Evolutionary conservation across 345 rosid genomes (phyloP), one percentile per base, ranked within the genome.

Genomic region (Arabidopsis arenosa): DNA sequence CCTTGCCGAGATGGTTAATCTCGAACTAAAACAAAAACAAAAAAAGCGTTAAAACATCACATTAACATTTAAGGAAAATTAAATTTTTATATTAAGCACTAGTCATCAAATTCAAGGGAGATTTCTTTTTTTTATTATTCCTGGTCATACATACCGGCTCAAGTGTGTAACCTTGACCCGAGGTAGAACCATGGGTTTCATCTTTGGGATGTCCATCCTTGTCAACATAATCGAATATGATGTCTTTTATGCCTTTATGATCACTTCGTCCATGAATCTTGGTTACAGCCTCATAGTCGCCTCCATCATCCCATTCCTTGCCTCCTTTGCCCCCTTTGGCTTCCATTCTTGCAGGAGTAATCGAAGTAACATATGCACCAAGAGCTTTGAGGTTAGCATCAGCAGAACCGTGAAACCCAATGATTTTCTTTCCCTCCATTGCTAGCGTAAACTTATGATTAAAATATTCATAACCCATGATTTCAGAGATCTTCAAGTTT

Each of bases 231-330:
- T 63, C 68, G 5, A 63, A 43, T 13, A 0, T 7, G 21, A 44
- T 43, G 30, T 26, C 12, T 4, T 63, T 4, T 12, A 63, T 43
- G 2, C 53, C 68, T 14, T 44, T 14, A 28, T 1, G 30, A 63
- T 10, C 18, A 63, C n/a, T 10, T 12, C 18, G 37, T 26, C n/a
- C 6, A 41, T 63, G 37, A 41, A 63, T 63, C 53, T 63, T 63
- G 23, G 68, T 28, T 63, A 44, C 7, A 63, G 9, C 13, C 2
- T 23, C 8, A 28, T 63, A 28, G 28, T 63, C 37, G 4, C 6
- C 17, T 40, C 67, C 67, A 63, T 63, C 51, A 63, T 63, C 21
- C 72, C 72, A 37, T 47, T 68, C 5, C 0, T 18, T 21, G 13
- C 48, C 72, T 52, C 48, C 49, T 32, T 33, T 4, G 12, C 72